Evolutionary conservation across 2,329 filamentous ascomycete species (phyloP), one percentile per base, ranked within the genome.

Genomic region (Sclerotinia trifoliorum): DNA sequence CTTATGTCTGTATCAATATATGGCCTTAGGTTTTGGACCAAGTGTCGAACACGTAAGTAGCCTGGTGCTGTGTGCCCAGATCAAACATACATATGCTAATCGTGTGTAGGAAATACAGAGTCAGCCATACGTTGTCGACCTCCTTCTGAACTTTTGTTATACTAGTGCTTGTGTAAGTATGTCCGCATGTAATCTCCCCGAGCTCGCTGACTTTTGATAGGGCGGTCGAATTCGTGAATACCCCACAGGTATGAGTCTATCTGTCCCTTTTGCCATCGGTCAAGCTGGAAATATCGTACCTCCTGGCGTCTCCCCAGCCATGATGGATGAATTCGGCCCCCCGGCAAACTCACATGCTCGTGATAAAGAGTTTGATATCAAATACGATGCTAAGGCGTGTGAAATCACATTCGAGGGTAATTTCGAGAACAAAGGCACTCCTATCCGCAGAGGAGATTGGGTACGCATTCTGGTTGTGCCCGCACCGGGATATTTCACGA

Each of bases 1-100:
- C 19, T 79, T 97, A 3, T 97, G 94, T 75, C 81, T 96, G 5
- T 96, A 91, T 75, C 94, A 97, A 76, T 96, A 95, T 79, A 91
- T 96, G 83, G 84, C 86, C 21, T 82, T 96, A n/a, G 93, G 92
- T 0, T 89, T 97, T 74, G 94, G 93, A 0, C 90, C 92, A 1
- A 93, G 88, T 73, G 87, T 96, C 67, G 93, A 97, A 77, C 88
- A 94, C 76, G 60, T 63, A 39, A 29, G 60, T 63, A 29, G 8
- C n/a, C n/a, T 35, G 17, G 11, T 49, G n/a, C 19, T 26, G 5
- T 7, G 15, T 39, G 24, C 17, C n/a, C 32, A 26, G 7, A 4
- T 24, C n/a, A 63, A 21, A 35, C 21, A 52, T 10, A 19, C 17
- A 19, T 26, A 51, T 21, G 13, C 60, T 63, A 48, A 63, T n/a